Evolutionary conservation across 495 filamentous ascomycete species (phyloP), one percentile per base, ranked within the genome.

Genomic region (Daldinia concentrica): DNA sequence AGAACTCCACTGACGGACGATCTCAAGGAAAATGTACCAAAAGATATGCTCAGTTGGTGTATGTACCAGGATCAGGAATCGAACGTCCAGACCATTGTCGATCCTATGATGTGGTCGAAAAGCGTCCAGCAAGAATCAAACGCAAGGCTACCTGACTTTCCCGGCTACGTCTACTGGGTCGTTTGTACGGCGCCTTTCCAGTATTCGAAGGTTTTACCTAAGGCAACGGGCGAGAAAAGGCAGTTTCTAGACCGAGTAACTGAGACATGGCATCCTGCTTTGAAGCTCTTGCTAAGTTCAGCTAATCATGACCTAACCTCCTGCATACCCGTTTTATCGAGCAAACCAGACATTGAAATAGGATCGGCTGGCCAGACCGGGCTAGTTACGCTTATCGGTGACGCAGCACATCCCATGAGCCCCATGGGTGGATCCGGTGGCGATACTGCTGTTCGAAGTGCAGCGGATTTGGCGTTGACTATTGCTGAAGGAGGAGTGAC

Each of bases 271-370:
- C 69, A 77, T 27, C 76, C 79, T 24, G 64, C 76, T 4, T 58
- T 84, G 32, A 78, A 76, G 39, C 59, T 76, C 1, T 39, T 86
- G 6, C 66, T 85, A 22, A 72, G 78, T 12, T 70, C 78, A n/a
- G 82, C 82, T 37, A 72, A 77, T 54, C 36, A 52, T 19, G 66
- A 72, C 26, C 74, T 79, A 36, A 76, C 76, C 0, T 77, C 81
- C 7, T 76, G 78, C 22, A 54, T 80, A 22, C 76, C 78, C 2
- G 67, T 83, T 30, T 32, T 79, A 34, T 85, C 83, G 6, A 82
- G 79, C 6, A 71, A 67, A 54, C 80, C 79, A n/a, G 72, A 82
- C 22, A 73, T 84, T 17, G 74, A 65, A 39, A 15, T 74, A 14
- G 57, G 43, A 7, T 69, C 66, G 26, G 29, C 65, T 55, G 62